These are phyloP conservation scores for Cyanidioschyzon merolae DNA, from an alignment of 23 red algal species.

Conservation along the genomic window DNA sequence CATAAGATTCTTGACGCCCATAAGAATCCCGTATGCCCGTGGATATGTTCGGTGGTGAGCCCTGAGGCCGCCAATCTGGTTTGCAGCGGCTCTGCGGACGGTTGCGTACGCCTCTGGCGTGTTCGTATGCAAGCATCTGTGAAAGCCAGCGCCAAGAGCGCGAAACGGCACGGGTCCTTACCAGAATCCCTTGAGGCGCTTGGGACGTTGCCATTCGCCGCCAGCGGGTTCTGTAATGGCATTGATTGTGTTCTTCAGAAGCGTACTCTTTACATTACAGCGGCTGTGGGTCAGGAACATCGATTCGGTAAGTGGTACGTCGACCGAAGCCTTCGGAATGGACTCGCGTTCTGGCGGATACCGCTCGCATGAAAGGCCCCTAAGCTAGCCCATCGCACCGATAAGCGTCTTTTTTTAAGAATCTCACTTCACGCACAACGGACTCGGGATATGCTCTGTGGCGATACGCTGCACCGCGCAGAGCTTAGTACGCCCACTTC, in stretches of 20 bases:
- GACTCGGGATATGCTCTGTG: no score
- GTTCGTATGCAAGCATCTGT: background rate
- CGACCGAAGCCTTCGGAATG: slow-evolving; percentile 31
- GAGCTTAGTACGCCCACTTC: no score
- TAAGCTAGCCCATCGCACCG: no score
- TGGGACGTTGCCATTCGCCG: background rate
- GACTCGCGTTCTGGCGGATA: slow-evolving; percentile 16
- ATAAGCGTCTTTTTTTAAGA: no score
- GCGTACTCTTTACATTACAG: slow-evolving; percentile 13
- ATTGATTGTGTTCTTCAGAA: background rate
- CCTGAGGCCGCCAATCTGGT: slow-evolving; percentile 38
- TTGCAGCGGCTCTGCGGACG: slow-evolving; percentile 48
- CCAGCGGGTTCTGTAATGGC: background rate
- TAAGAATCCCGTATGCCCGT: slow-evolving; percentile 15
- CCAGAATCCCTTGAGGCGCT: background rate
- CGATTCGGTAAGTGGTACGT: slow-evolving; percentile 65
- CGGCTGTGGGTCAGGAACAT: slow-evolving; percentile 72
- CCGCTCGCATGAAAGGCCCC: background rate
- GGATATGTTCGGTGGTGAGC: slow-evolving; percentile 46
- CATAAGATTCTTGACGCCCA: slow-evolving; percentile 41
- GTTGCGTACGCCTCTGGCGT: slow-evolving; percentile 53
- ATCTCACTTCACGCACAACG: no score
- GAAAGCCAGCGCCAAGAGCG: background rate
- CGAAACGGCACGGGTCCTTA: background rate
- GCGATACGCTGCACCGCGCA: no score